A percentile compares a stretch with the other conserved stretches of the same genome.
Conservation (phyloP, 1,139 yeast species). For the Blastobotrys malaysiensis region DNA sequence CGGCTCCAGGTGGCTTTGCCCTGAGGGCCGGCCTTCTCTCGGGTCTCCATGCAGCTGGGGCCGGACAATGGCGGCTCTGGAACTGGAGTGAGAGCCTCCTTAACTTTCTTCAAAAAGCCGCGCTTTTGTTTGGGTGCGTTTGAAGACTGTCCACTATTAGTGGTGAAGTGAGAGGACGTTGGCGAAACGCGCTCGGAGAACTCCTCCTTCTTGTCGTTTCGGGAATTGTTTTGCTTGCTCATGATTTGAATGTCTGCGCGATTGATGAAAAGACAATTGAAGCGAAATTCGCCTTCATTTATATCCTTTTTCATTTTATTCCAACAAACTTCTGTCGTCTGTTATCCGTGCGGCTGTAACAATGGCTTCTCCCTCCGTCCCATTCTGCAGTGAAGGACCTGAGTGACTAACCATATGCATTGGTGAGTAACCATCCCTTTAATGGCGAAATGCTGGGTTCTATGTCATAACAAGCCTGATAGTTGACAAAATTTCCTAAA, state of each 20-base stretch:
- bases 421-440: too few relatives aligned
- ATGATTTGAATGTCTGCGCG: not conserved
- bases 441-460: too few relatives aligned
- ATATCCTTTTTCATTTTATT: too few relatives aligned
- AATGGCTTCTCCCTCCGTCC: too few relatives aligned
- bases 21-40: not conserved
- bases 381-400: too few relatives aligned
- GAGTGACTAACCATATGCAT: too few relatives aligned
- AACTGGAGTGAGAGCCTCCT: not conserved
- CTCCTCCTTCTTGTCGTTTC: not conserved
- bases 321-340: too few relatives aligned
- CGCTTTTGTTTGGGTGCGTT: not conserved
- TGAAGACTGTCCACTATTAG: not conserved
- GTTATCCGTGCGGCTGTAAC: too few relatives aligned
- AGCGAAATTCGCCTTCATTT: too few relatives aligned
- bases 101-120: not conserved
- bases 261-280: not conserved
- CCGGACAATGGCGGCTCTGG: not conserved
- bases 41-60: not conserved
- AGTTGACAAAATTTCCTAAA: too few relatives aligned
- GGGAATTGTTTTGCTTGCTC: not conserved
- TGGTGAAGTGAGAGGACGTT: not conserved
- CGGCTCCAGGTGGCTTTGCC: not conserved
- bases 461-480: too few relatives aligned
- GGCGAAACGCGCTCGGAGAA: not conserved